These are phyloP conservation scores for Vigna unguiculata DNA, from an alignment of 306 rosid species.

Conservation along the genomic window DNA sequence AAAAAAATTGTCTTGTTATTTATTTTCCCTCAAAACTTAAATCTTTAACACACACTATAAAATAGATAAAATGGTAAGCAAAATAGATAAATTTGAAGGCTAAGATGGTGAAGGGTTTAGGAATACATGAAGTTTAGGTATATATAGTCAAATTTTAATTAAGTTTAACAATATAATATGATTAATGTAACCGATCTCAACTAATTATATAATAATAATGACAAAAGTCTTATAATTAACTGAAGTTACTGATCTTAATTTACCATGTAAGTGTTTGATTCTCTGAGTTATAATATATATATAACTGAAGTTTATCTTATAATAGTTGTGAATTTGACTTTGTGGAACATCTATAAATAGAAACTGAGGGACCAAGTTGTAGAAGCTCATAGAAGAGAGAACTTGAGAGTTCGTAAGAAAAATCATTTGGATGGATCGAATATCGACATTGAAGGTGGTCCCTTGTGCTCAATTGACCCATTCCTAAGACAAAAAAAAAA, in stretches of 20 bases:
- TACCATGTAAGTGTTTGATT: not conserved
- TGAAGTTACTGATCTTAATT: not conserved
- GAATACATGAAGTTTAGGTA: too few relatives aligned
- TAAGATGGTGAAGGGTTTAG: too few relatives aligned
- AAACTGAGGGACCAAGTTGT: not conserved
- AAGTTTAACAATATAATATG: too few relatives aligned
- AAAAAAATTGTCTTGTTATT: too few relatives aligned
- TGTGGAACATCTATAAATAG: not conserved
- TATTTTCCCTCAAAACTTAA: too few relatives aligned
- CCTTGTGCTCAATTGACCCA: constrained; percentile 56
- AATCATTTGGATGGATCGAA: constrained; percentile 50
- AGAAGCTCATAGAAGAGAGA: not conserved
- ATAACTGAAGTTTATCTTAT: not conserved
- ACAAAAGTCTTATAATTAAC: not conserved
- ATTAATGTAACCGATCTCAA: too few relatives aligned
- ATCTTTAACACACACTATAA: too few relatives aligned
- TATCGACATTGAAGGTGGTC: constrained; percentile 61
- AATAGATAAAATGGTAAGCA: too few relatives aligned
- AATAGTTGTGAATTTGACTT: not conserved
- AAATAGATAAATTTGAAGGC: too few relatives aligned
- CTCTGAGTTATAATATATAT: not conserved
- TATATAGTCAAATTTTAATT: too few relatives aligned
- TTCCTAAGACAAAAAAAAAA: constrained; percentile 47
- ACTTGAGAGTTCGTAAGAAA: not conserved
- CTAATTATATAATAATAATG: too few relatives aligned